Evolutionary conservation across 305 asterid genomes (phyloP), one percentile per base, ranked within the genome.

Genomic region (Rubia balearica): DNA sequence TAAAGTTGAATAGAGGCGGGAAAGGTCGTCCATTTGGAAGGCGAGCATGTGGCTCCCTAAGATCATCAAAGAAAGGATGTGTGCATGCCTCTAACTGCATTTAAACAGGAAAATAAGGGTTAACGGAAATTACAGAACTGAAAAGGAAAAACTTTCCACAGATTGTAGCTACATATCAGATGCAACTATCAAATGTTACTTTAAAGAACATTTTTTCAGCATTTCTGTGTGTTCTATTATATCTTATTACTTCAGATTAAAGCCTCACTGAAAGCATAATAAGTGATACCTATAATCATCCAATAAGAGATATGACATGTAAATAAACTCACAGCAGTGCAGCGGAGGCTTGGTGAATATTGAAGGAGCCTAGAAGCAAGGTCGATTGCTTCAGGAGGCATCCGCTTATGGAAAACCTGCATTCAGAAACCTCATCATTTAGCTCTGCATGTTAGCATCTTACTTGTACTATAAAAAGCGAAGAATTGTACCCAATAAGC

Each of bases 341-440:
- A 93, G 53, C 98, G 94, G 74, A 93, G 98, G 83, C 90, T 90
- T 55, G 98, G 98, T 49, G 98, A 93, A 77, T 93, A 93, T 62
- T 93, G 98, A 73, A 93, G 94, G 71, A 93, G 89, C 73, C 98
- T 83, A 21, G 98, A 93, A 76, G 97, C 89, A 79, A 93, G 96
- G 78, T 93, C 98, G 72, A 93, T 93, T 73, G 98, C 97, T 83
- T 93, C 98, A 61, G 97, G 94, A 79, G 98, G 98, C 98, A 93
- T 93, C 70, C 97, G 82, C 83, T 90, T 90, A 68, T 89, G 96
- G 78, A 93, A 93, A 76, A 93, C 91, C 98, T 93, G 88, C 67
- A 33, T 64, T 65, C 75, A 73, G 67, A 59, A 71, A 71, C 46
- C 36, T 33, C 48, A 46, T 75, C 45, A 74, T 49, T 75, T 21